Evolutionary conservation across 2,329 filamentous ascomycete genomes (phyloP).

Genomic region (Nemania sp.): DNA sequence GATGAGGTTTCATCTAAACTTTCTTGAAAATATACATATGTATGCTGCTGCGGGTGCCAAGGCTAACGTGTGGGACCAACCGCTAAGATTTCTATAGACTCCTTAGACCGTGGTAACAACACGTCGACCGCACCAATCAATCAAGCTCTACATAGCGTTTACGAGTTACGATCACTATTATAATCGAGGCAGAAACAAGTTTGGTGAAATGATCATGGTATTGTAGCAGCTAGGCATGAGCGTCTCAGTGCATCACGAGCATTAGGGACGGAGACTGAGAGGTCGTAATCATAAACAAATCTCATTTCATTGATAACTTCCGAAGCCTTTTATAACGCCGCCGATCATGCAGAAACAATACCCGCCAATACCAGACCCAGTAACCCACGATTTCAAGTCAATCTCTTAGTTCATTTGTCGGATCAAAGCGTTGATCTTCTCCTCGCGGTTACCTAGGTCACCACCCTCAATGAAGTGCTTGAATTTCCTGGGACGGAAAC

Average conservation of each 20-base stretch:
- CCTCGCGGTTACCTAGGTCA: conserved; percentile 98
- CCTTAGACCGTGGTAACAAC: not conserved
- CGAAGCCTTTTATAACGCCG: conserved; percentile 52
- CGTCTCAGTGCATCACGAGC: conserved; percentile 36
- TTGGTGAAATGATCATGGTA: conserved; percentile 41
- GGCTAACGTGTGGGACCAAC: not conserved
- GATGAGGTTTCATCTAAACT: not conserved
- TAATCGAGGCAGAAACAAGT: not conserved
- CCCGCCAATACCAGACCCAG: conserved; percentile 50
- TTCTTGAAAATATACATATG: not conserved
- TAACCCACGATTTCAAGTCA: conserved; percentile 43
- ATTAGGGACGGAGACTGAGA: conserved; percentile 39
- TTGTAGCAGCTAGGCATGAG: conserved; percentile 38
- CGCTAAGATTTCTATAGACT: not conserved
- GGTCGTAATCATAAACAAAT: conserved; percentile 50
- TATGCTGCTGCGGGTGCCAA: not conserved
- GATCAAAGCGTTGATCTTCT: conserved; percentile 96
- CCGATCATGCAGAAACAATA: conserved; percentile 52
- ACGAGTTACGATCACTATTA: not conserved
- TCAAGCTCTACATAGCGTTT: not conserved
- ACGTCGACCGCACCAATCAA: not conserved
- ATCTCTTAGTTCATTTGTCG: conserved; percentile 93
- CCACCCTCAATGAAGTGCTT: conserved; percentile 99
- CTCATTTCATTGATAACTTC: conserved; percentile 53
- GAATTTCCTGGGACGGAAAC: conserved; percentile 97